phyloP scores from a whole-genome alignment of 2,329 filamentous ascomycete genomes.

The Calcarisporium arbuscula region DNA sequence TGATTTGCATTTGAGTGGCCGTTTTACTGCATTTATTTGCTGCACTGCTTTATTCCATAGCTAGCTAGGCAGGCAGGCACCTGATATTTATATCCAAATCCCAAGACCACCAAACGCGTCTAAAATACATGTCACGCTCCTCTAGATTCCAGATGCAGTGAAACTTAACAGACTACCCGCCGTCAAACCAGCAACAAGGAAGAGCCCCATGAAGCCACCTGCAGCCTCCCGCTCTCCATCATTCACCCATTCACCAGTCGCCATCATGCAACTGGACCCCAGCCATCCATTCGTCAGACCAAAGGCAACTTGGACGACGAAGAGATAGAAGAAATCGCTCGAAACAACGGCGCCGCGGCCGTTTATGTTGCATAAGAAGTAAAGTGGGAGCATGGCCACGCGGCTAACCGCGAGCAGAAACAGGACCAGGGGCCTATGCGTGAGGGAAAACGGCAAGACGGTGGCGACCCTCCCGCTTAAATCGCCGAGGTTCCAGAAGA shows the following conservation, averaged over 20 bases:
- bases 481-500: slow-evolving; percentile 92
- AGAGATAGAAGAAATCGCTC: slow-evolving; percentile 84
- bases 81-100: too few relatives aligned
- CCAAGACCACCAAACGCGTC: slow-evolving; percentile 1
- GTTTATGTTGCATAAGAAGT: slow-evolving; percentile 81
- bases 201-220: slow-evolving; percentile 89
- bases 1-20: too few relatives aligned
- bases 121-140: neutral
- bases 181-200: slow-evolving; percentile 77
- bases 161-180: slow-evolving; percentile 89
- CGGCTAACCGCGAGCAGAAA: slow-evolving; percentile 63
- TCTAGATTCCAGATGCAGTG: slow-evolving; percentile 44
- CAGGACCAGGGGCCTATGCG: slow-evolving; percentile 57
- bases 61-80: too few relatives aligned
- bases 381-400: slow-evolving; percentile 71
- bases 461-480: slow-evolving; percentile 68
- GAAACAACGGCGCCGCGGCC: slow-evolving; percentile 65
- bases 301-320: slow-evolving; percentile 76
- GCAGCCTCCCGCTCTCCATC: slow-evolving; percentile 79
- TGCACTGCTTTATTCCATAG: too few relatives aligned
- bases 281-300: slow-evolving; percentile 84
- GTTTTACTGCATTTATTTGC: too few relatives aligned
- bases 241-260: slow-evolving; percentile 72
- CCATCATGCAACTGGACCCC: slow-evolving; percentile 87
- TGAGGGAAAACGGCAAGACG: slow-evolving; percentile 48